Conservation (phyloP, 2,329 filamentous ascomycete genomes). For the Cytospora paraplurivora region DNA sequence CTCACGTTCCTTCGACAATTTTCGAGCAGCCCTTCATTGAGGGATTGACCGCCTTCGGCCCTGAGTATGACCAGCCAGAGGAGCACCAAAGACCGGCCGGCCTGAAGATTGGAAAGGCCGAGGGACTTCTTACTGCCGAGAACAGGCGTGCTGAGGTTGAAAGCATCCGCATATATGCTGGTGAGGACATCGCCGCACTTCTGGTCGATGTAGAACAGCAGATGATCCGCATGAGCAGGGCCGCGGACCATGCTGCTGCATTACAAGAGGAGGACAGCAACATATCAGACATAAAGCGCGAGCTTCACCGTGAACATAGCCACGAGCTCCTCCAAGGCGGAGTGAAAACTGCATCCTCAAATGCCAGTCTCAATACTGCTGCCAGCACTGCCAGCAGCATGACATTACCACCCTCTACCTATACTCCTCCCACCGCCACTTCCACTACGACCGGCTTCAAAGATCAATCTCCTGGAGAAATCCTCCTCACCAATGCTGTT, state of each 20-base stretch:
- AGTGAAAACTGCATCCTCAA: conserved; percentile 37
- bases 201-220: conserved; percentile 68
- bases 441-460: conserved; percentile 36
- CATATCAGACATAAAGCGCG: conserved; percentile 41
- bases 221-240: conserved; percentile 50
- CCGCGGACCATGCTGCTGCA: conserved; percentile 41
- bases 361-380: conserved; percentile 31
- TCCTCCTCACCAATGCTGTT: conserved; percentile 54
- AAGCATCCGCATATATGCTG: conserved; percentile 69
- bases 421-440: conserved; percentile 28
- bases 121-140: conserved; percentile 30
- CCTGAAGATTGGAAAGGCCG: conserved; percentile 11
- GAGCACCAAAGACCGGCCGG: conserved; percentile 10
- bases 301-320: conserved; percentile 52
- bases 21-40: conserved; percentile 53
- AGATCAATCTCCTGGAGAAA: conserved; percentile 35
- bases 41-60: conserved; percentile 41
- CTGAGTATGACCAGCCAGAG: conserved; percentile 31
- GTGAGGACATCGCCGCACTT: conserved; percentile 66
- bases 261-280: conserved; percentile 36
- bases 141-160: conserved; percentile 51
- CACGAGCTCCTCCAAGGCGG: conserved; percentile 51
- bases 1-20: conserved; percentile 59
- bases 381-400: conserved; percentile 20
- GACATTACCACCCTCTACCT: conserved; percentile 10